A percentile compares a stretch with the other conserved stretches of the same genome.
phyloP scores from a whole-genome alignment of 2,329 filamentous ascomycete genomes.

The Trichoderma koningiopsis region DNA sequence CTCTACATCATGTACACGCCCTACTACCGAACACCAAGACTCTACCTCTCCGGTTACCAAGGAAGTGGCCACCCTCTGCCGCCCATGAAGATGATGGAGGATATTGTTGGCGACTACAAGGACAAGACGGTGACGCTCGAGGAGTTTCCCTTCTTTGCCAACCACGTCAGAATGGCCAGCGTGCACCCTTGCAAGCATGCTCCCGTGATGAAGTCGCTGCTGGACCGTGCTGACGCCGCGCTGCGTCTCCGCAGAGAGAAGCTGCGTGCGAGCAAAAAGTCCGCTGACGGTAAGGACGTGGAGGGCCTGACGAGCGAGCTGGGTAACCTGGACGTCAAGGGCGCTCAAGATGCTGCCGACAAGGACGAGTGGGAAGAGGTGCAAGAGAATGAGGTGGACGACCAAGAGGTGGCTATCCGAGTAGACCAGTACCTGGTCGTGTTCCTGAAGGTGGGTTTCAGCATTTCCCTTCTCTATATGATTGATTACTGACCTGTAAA shows the following conservation, averaged over 20 bases:
- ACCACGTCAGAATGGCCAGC: slow-evolving; percentile 91
- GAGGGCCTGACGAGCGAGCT: slow-evolving; percentile 86
- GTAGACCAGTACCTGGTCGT: slow-evolving; percentile 90
- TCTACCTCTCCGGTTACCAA: slow-evolving; percentile 91
- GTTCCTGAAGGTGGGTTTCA: slow-evolving; percentile 72
- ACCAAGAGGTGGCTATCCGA: slow-evolving; percentile 74
- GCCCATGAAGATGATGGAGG: slow-evolving; percentile 90
- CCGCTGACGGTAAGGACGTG: slow-evolving; percentile 60
- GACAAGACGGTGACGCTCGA: slow-evolving; percentile 98
- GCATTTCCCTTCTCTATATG: neutral
- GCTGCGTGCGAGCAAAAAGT: slow-evolving; percentile 61
- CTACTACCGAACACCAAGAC: slow-evolving; percentile 92
- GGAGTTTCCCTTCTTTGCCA: slow-evolving; percentile 93
- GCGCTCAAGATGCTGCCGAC: slow-evolving; percentile 54
- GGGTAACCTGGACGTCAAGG: slow-evolving; percentile 61
- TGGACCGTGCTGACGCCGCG: slow-evolving; percentile 92
- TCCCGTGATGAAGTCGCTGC: slow-evolving; percentile 94
- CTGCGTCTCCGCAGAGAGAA: slow-evolving; percentile 86
- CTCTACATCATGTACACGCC: slow-evolving; percentile 98
- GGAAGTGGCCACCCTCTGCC: slow-evolving; percentile 78
- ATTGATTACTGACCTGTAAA: neutral
- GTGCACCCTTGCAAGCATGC: slow-evolving; percentile 98
- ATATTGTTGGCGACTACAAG: slow-evolving; percentile 94
- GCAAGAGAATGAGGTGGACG: slow-evolving; percentile 62
- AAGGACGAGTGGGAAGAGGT: slow-evolving; percentile 69